phyloP scores from a whole-genome alignment of 2,329 filamentous ascomycete species.

The Dothistroma pini region DNA sequence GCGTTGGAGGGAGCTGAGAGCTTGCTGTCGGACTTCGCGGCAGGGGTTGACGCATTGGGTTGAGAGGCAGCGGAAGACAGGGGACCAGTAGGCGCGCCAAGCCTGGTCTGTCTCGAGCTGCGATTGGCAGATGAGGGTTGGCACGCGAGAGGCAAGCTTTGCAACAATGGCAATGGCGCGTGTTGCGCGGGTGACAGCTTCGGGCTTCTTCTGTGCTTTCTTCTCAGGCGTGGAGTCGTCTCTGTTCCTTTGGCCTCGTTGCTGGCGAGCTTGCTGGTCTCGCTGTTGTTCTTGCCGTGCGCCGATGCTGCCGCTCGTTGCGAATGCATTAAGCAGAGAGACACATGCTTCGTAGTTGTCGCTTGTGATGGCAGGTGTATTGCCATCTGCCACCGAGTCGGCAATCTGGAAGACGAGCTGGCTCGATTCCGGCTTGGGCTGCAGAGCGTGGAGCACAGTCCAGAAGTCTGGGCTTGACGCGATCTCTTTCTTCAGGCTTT shows the following conservation, averaged over 20 bases:
- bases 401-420: constrained; percentile 82
- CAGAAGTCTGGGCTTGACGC: constrained; percentile 98
- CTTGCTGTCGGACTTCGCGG: constrained; percentile 84
- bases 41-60: constrained; percentile 92
- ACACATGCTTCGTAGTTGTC: constrained; percentile 95
- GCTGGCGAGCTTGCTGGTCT: constrained; percentile 33
- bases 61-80: constrained; percentile 84
- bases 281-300: constrained; percentile 61
- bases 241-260: constrained; percentile 30
- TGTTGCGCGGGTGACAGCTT: constrained; percentile 70
- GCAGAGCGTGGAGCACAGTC: constrained; percentile 76
- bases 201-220: constrained; percentile 55
- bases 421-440: constrained; percentile 60
- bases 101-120: constrained; percentile 72
- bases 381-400: constrained; percentile 63
- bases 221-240: constrained; percentile 24
- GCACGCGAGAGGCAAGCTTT: constrained; percentile 74
- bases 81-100: constrained; percentile 97
- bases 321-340: constrained; percentile 81
- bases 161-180: constrained; percentile 80
- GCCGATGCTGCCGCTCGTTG: constrained; percentile 72
- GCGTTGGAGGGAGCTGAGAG: constrained; percentile 80
- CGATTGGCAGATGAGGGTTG: constrained; percentile 84
- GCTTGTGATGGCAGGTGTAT: constrained; percentile 79
- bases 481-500: constrained; percentile 80